Base-by-base conservation (phyloP, 2,329 filamentous ascomycete species). In the Xylariales sp. region DNA sequence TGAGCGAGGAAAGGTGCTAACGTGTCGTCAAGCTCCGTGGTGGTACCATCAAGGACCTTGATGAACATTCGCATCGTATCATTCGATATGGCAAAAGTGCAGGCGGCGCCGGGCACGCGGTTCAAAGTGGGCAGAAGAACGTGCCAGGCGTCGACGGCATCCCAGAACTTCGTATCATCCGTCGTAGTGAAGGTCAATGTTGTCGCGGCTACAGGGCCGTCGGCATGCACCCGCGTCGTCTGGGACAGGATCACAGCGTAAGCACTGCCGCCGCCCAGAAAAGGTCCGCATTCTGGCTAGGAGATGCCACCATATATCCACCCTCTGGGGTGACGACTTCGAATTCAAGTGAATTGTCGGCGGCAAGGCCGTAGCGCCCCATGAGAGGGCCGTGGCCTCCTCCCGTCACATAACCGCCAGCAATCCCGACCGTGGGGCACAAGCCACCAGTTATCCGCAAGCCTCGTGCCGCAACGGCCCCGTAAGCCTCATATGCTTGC, bases 201-300 rank as follows among this genome's bases (percentile, higher is more conserved):
- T 8, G 20, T 31, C 21, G 27, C 39, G 9, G 20, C 11, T 15
- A 42, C 59, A 0, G 53, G 55, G 1, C 52, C 51, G 29, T 67
- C 65, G 0, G 59, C 52, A 48, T 71, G 60, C 1, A 65, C 62
- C 48, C 70, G 72, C 14, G 63, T 56, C 2, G 69, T 74, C 54
- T 74, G 59, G 4, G 67, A 71, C 14, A 63, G 51, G 3, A 76
- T 67, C 1, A 77, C 58, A 2, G 64, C 74, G 46, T 70, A 78
- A 5, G 62, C 74, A 2, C 70, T 70, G 4, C 63, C 66, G 1
- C 74, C 72, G 73, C 74, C 73, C 73, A 79, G 56, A 70, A 76
- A 2, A 78, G 59, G 40, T 78, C 73, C 0, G 57, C 40, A 40
- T 76, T 67, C 16, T 67, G 42, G 1, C 57, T 52, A 2, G 53